Evolutionary conservation across 1,284 basidiomycete species (phyloP).

Genomic region (Papiliotrema terrestris): DNA sequence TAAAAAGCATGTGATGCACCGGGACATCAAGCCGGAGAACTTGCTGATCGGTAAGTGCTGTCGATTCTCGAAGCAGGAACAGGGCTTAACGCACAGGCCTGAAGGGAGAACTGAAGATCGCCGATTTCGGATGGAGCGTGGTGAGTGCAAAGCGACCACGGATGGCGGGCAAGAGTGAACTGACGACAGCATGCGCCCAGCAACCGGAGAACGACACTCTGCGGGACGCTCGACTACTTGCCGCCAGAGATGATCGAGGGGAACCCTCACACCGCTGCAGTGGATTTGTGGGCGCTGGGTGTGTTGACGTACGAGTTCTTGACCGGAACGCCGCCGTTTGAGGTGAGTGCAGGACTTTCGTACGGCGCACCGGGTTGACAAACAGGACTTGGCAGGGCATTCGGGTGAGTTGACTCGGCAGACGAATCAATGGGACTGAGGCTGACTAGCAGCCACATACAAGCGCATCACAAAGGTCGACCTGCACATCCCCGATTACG

Average conservation of each 20-base stretch:
- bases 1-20: slow-evolving; percentile 94
- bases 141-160: slow-evolving; percentile 13
- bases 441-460: slow-evolving; percentile 66
- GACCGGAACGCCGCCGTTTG: slow-evolving; percentile 88
- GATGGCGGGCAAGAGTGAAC: not conserved
- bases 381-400: slow-evolving; percentile 57
- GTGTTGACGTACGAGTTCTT: slow-evolving; percentile 96
- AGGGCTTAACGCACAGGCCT: slow-evolving; percentile 50
- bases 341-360: slow-evolving; percentile 46
- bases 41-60: slow-evolving; percentile 67
- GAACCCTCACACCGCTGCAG: slow-evolving; percentile 49
- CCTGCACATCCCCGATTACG: slow-evolving; percentile 65
- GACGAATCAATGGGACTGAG: not conserved
- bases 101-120: slow-evolving; percentile 96
- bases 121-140: slow-evolving; percentile 98
- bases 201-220: slow-evolving; percentile 72
- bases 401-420: slow-evolving; percentile 1
- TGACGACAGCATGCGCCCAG: slow-evolving; percentile 72
- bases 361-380: not conserved
- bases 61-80: not conserved
- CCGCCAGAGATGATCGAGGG: slow-evolving; percentile 98
- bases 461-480: slow-evolving; percentile 66
- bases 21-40: slow-evolving; percentile 99
- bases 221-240: slow-evolving; percentile 94
- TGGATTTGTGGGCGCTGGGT: slow-evolving; percentile 93